Percentiles rank a stretch among this genome's conserved stretches.
Evolutionary conservation across 345 rosid genomes (phyloP).

Genomic region (Eucalyptus microcorys): DNA sequence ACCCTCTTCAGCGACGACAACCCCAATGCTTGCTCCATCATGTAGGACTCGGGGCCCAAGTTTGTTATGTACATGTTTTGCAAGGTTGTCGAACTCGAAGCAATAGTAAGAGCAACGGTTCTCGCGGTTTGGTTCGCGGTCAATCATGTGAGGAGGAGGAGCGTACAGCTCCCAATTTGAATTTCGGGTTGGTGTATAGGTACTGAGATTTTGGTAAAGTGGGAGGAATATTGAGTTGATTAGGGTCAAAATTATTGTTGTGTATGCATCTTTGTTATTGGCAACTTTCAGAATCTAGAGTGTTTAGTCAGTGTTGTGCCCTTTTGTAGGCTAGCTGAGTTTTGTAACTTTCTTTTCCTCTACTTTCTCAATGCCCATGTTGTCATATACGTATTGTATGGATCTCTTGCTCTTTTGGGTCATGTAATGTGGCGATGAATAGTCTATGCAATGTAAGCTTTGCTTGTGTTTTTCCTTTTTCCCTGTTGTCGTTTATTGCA

Average conservation of each 20-base stretch:
- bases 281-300: neutral
- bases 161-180: neutral
- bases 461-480: neutral
- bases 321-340: neutral
- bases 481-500: neutral
- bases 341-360: neutral
- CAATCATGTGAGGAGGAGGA: neutral
- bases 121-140: neutral
- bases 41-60: conserved; percentile 9
- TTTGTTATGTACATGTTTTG: neutral
- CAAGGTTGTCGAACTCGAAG: neutral
- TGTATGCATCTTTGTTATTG: neutral
- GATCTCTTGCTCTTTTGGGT: neutral
- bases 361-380: neutral
- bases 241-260: neutral
- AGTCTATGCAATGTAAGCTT: neutral
- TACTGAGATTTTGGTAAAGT: neutral
- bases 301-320: neutral
- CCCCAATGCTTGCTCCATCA: conserved; percentile 87
- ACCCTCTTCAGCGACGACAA: conserved; percentile 20
- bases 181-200: neutral
- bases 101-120: neutral
- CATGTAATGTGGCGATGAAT: neutral
- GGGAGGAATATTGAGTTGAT: neutral
- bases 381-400: neutral